Evolutionary conservation across 768 basidiomycete species (phyloP).

Genomic region (Steccherinum ochraceum): DNA sequence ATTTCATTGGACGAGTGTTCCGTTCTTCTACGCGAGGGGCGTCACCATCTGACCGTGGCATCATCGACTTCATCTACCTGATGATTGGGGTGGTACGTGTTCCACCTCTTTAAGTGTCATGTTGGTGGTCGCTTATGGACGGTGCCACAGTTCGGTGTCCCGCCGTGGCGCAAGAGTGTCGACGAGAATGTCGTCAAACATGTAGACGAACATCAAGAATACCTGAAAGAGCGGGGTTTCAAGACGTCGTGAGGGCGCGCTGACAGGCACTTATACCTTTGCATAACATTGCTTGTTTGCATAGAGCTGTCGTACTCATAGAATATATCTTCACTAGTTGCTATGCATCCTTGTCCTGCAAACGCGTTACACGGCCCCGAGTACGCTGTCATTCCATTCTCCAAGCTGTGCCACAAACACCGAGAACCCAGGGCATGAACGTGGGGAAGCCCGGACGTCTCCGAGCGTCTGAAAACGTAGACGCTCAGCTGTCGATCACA

Average conservation of each 20-base stretch:
- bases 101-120: background rate
- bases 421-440: too few relatives aligned
- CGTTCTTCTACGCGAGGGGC: slow-evolving; percentile 60
- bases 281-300: too few relatives aligned
- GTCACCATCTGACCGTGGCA: slow-evolving; percentile 49
- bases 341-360: too few relatives aligned
- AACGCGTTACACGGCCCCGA: too few relatives aligned
- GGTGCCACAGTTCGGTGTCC: slow-evolving; percentile 27
- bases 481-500: too few relatives aligned
- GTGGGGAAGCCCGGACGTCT: too few relatives aligned
- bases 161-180: slow-evolving; percentile 33
- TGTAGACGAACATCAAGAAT: slow-evolving; percentile 29
- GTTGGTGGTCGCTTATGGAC: background rate
- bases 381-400: too few relatives aligned
- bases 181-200: slow-evolving; percentile 29
- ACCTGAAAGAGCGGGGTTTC: slow-evolving; percentile 20
- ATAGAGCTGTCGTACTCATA: too few relatives aligned
- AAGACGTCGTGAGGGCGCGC: background rate
- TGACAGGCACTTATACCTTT: too few relatives aligned
- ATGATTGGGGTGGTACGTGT: slow-evolving; percentile 37
- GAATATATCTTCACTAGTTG: too few relatives aligned
- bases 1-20: slow-evolving; percentile 63
- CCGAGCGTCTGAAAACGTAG: too few relatives aligned
- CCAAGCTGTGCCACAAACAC: too few relatives aligned
- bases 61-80: slow-evolving; percentile 47